Evolutionary conservation across 2,329 filamentous ascomycete species (phyloP), one percentile per base, ranked within the genome.

Genomic region (Sodiomyces alkalinus): DNA sequence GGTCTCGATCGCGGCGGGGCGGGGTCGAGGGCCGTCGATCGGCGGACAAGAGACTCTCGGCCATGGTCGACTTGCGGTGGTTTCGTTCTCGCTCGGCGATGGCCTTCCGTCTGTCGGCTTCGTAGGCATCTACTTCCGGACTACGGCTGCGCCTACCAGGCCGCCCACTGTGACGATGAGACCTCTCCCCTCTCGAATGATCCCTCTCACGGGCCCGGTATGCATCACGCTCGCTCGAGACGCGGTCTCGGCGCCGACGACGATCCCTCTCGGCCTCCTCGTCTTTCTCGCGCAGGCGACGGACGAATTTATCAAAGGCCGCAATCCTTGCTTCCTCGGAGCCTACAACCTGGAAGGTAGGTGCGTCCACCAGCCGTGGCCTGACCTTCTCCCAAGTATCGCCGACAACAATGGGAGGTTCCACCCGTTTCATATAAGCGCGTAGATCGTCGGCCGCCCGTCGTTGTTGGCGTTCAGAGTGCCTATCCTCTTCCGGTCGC

Each of bases 51-150:
- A 73, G 53, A 39, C 60, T 69, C 42, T 75, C 71, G 39, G 77
- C 80, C 56, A 73, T 73, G 47, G 68, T 74, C 24, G 72, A 64
- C 56, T 90, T 92, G 51, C 82, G 76, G 55, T 93, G 92, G 43
- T 92, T 86, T 39, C 86, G 79, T 56, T 96, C 92, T 26, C 92
- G 78, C 48, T 93, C 86, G 33, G 86, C 85, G 47, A 90, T 86
- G 23, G 87, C 87, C 52, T 87, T 90, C 44, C 85, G 79, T 39
- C 90, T 75, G 49, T 98, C 90, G 34, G 86, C 90, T 54, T 96
- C 90, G 52, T 98, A 98, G 13, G 82, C 73, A 56, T 98, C 86
- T 33, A 73, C 71, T 52, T 96, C 90, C n/a, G 85, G 86, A 42
- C 79, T 86, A 43, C 85, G 82, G 47, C 81, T 92, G 42, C 72